Base-by-base conservation (phyloP, 2,329 filamentous ascomycete species). In the Simplicillium aogashimaense region DNA sequence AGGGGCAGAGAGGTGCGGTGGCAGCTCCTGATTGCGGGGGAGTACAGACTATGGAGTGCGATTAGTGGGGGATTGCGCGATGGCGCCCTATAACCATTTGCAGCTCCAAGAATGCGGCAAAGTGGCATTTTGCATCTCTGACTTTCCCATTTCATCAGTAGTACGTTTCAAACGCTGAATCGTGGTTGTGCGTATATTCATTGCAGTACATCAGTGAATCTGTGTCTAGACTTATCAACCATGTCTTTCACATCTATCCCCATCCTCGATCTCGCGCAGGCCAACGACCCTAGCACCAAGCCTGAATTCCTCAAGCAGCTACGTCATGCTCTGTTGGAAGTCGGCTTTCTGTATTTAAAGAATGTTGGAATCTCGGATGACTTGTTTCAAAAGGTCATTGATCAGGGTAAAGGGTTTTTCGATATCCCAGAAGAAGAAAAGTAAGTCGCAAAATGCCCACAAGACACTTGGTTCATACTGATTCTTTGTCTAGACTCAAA, bases 281-380 rank as follows among this genome's bases (percentile, higher is more conserved):
- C 86, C 31, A 66, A 69, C 47, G 63, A 78, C 49, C 69, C 76
- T 14, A 64, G 65, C 5, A 81, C 83, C 1, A 94, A 92, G 61
- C 73, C 83, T 3, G 65, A 64, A 28, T 92, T 94, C 52, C 72
- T 94, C 0, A 60, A 66, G 1, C 69, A 85, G 40, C 70, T 94
- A 28, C 81, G 83, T 13, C 69, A 83, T 59, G 85, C 86, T 0
- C 65, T 94, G 28, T 75, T 94, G 52, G 83, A 90, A 56, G 84
- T 94, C n/a, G 87, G 87, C 2, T 94, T 94, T 53, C 60, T 94
- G 16, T 94, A 94, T 54, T 74, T 94, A 45, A 82, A 81, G 54
- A 88, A 94, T 53, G 81, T 85, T 3, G 83, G 82, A 16, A 78
- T 90, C 38, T 68, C 81, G 5, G 72, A 81, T 13, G 65, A 73